Evolutionary conservation across 306 rosid species (phyloP).

Genomic region (Acacia crassicarpa): DNA sequence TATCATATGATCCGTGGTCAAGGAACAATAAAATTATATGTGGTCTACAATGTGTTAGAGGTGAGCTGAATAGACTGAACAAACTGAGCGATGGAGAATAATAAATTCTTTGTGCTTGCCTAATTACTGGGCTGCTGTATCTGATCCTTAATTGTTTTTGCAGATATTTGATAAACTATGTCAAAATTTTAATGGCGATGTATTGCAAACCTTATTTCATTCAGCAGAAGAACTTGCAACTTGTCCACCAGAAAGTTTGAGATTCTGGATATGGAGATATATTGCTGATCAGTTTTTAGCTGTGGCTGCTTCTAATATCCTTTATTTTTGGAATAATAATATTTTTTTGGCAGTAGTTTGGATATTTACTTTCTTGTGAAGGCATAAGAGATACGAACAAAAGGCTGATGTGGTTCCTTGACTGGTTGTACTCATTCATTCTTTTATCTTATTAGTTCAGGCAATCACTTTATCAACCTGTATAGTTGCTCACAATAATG

Average conservation of each 20-base stretch:
- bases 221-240: slow-evolving; percentile 89
- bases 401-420: slow-evolving; percentile 57
- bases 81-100: slow-evolving; percentile 13
- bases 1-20: slow-evolving; percentile 99
- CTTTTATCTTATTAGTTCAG: slow-evolving; percentile 96
- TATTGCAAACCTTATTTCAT: slow-evolving; percentile 84
- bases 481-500: slow-evolving; percentile 96
- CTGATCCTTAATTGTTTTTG: slow-evolving; percentile 41
- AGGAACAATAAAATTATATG: slow-evolving; percentile 92
- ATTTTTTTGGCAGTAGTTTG: slow-evolving; percentile 8
- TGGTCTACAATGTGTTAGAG: slow-evolving; percentile 96
- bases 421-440: slow-evolving; percentile 78
- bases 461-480: slow-evolving; percentile 97
- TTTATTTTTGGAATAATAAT: slow-evolving; percentile 31
- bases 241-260: slow-evolving; percentile 62
- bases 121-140: slow-evolving; percentile 21
- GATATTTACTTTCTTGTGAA: slow-evolving; percentile 27
- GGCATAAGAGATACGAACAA: background rate
- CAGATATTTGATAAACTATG: slow-evolving; percentile 99
- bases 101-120: slow-evolving; percentile 17
- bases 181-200: slow-evolving; percentile 92
- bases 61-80: slow-evolving; percentile 49
- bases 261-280: slow-evolving; percentile 86
- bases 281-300: slow-evolving; percentile 76
- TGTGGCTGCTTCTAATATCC: slow-evolving; percentile 94